Evolutionary conservation across 2,329 filamentous ascomycete species (phyloP), one percentile per base, ranked within the genome.

Genomic region (Hirsutella thompsonii): DNA sequence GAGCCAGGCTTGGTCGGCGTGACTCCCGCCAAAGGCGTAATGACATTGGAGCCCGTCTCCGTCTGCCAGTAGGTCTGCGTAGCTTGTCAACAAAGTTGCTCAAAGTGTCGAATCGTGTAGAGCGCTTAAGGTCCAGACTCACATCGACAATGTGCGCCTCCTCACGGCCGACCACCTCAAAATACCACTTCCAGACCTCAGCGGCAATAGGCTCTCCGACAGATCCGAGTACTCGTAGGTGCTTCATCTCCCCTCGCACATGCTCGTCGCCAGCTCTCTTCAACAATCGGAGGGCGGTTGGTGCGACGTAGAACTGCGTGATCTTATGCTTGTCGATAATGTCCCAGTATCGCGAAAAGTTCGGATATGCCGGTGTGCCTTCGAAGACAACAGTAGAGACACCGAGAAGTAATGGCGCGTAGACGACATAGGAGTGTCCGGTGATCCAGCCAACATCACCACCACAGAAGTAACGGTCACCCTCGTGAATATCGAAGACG

Each of bases 121-220:
- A 8, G n/a, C n/a, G 20, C 14, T 19, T 20, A 18, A 2, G 13
- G 10, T 9, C 8, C 14, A 33, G 16, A 39, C 87, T 75, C 70
- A 94, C 88, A 61, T 98, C 92, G 42, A 95, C 81, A 61, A 98
- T 73, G 57, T 98, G 92, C 38, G 86, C 83, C 62, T 94, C 81
- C 63, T 90, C 82, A 72, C 88, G 93, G 56, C 92, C 92, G 40
- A 98, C 88, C 51, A 83, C 75, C 63, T 96, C 88, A 60, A 88
- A 90, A 68, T 96, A 98, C 92, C 92, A 98, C 68, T 96, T 96
- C 92, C 92, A 98, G 44, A 98, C 84, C 63, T 98, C 92, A 19
- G 90, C 86, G 16, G 92, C 90, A 55, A 98, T 98, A 32, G 92
- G 92, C 69, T 98, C 92, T 51, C 92, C 92, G 44, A 98, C 92